Evolutionary conservation across 345 rosid species (phyloP).

Genomic region (Tarenaya hassleriana): DNA sequence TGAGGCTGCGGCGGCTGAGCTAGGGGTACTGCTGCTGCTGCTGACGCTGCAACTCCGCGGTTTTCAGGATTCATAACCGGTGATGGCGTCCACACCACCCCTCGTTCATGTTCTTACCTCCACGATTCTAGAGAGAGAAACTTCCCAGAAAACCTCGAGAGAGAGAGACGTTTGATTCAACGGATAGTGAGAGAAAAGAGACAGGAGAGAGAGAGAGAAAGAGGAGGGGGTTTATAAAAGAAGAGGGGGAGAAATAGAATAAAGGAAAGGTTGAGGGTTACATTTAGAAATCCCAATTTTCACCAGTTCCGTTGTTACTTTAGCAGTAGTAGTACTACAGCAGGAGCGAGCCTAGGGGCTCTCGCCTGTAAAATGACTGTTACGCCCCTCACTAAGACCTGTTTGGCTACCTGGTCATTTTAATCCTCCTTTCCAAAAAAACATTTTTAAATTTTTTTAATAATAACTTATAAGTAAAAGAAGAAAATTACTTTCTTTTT

Average conservation of each 20-base stretch:
- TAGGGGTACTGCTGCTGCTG: no score
- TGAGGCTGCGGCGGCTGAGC: slow-evolving; percentile 81
- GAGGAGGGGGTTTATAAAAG: slow-evolving; percentile 17
- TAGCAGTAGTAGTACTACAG: slow-evolving; percentile 24
- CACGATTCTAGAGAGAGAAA: not conserved
- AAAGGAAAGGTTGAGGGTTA: slow-evolving; percentile 23
- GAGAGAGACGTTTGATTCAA: slow-evolving; percentile 60
- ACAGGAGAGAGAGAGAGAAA: slow-evolving; percentile 16
- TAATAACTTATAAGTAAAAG: no score
- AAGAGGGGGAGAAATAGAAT: slow-evolving; percentile 8
- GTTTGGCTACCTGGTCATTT: not conserved
- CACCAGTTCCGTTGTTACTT: slow-evolving; percentile 19
- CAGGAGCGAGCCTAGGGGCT: slow-evolving; percentile 16
- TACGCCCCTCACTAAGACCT: slow-evolving; percentile 18
- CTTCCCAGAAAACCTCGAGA: slow-evolving; percentile 6
- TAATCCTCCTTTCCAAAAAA: slow-evolving; percentile 1
- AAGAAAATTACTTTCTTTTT: no score
- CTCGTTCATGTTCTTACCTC: not conserved
- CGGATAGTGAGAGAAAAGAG: slow-evolving; percentile 40
- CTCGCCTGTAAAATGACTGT: slow-evolving; percentile 25
- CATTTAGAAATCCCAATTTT: slow-evolving; percentile 12
- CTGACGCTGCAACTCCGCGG: no score
- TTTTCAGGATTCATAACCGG: not conserved
- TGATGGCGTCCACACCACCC: no score
- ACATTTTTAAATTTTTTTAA: no score